Percentiles rank a stretch among this genome's conserved stretches.
Conservation (phyloP, 75 land plant species). For the Pseudotsuga menziesii region DNA sequence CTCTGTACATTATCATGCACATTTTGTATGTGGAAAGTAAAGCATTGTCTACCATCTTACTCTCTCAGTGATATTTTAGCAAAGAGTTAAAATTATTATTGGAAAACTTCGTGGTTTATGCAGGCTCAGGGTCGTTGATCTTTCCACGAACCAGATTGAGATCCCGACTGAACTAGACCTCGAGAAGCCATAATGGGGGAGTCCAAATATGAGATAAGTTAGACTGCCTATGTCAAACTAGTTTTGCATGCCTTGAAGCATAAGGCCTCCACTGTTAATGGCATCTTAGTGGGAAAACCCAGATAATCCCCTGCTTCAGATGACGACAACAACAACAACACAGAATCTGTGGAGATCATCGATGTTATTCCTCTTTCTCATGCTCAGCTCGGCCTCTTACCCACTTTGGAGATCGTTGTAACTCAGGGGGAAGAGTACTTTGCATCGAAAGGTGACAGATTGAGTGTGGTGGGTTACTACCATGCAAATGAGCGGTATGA, state of each 20-base stretch:
- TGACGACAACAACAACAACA: constrained; percentile 16
- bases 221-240: constrained; percentile 84
- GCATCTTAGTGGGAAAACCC: constrained; percentile 69
- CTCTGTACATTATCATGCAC: too few relatives aligned
- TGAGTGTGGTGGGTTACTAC: constrained; percentile 86
- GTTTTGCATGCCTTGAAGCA: too few relatives aligned
- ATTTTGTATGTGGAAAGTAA: too few relatives aligned
- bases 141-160: background rate
- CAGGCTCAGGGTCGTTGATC: too few relatives aligned
- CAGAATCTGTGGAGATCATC: too few relatives aligned
- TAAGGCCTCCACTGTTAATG: too few relatives aligned
- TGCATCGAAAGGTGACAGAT: constrained; percentile 19
- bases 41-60: too few relatives aligned
- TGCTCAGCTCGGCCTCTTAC: constrained; percentile 69
- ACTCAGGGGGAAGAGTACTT: constrained; percentile 80
- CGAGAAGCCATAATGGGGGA: background rate
- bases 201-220: constrained; percentile 51
- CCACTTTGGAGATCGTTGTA: constrained; percentile 83
- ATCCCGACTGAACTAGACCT: background rate
- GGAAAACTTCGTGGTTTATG: too few relatives aligned
- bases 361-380: too few relatives aligned
- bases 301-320: background rate
- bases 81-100: too few relatives aligned
- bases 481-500: constrained; percentile 91
- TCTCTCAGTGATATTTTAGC: too few relatives aligned